Evolutionary conservation across 2,329 filamentous ascomycete species (phyloP).

Genomic region (Neoascochyta sp.): DNA sequence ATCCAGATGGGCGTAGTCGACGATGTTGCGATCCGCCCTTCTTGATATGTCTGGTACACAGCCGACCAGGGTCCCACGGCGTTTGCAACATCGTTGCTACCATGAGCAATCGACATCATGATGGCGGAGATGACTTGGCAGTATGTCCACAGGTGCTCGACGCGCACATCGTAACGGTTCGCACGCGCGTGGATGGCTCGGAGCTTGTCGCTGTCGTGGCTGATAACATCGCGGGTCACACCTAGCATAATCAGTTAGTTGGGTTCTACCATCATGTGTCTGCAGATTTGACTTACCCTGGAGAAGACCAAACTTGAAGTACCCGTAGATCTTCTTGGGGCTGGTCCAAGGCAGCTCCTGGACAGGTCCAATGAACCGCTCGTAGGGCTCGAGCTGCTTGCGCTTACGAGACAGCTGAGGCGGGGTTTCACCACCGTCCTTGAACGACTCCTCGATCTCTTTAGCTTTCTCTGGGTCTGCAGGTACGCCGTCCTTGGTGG

Average conservation of each 20-base stretch:
- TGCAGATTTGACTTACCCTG: slow-evolving; percentile 20
- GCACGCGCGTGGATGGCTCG: slow-evolving; percentile 43
- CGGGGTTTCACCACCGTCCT: slow-evolving; percentile 6
- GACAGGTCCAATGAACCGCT: slow-evolving; percentile 36
- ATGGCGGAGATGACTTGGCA: slow-evolving; percentile 52
- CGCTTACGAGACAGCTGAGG: slow-evolving; percentile 9
- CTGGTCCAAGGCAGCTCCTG: slow-evolving; percentile 28
- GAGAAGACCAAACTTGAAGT: slow-evolving; percentile 45
- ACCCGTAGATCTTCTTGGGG: slow-evolving; percentile 36
- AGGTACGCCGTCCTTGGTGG: slow-evolving; percentile 5
- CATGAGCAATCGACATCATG: slow-evolving; percentile 69
- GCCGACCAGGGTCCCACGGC: slow-evolving; percentile 55
- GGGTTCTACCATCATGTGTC: not conserved
- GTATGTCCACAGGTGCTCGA: slow-evolving; percentile 49
- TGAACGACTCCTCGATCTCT: slow-evolving; percentile 13
- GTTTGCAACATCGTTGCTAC: slow-evolving; percentile 64
- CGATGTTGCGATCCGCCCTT: slow-evolving; percentile 45
- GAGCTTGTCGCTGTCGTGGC: slow-evolving; percentile 40
- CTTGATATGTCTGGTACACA: slow-evolving; percentile 59
- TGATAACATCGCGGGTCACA: slow-evolving; percentile 43
- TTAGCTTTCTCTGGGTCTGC: slow-evolving; percentile 11
- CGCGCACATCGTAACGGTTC: slow-evolving; percentile 44
- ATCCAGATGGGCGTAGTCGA: slow-evolving; percentile 58
- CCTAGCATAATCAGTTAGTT: slow-evolving; percentile 15
- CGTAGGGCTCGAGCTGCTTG: slow-evolving; percentile 32